Conservation (phyloP, 2,329 filamentous ascomycete genomes). For the Septoria linicola region DNA sequence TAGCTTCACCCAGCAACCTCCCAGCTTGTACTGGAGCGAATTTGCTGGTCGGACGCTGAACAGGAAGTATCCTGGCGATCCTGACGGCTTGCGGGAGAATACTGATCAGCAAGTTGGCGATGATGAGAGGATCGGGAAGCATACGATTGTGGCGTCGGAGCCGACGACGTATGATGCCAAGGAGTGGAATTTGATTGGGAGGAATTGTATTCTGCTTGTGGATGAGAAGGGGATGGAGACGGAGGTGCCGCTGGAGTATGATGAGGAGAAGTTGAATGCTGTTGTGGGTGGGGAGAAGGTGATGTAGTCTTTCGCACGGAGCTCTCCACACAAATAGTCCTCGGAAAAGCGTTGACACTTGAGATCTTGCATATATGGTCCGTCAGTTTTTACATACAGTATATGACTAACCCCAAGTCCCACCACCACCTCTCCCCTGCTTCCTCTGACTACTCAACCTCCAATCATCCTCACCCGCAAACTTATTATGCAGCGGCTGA, state of each 20-base stretch:
- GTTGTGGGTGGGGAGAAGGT: conserved; percentile 10
- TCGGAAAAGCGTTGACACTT: too few species aligned
- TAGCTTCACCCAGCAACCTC: conserved; percentile 51
- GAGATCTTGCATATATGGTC: too few species aligned
- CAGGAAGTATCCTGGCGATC: conserved; percentile 51
- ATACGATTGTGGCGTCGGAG: conserved; percentile 55
- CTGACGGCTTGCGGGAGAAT: conserved; percentile 42
- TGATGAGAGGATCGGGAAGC: conserved; percentile 45
- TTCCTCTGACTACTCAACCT: conserved; percentile 82
- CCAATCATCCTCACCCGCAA: conserved; percentile 92
- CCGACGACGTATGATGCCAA: conserved; percentile 53
- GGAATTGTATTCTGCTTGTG: conserved; percentile 38
- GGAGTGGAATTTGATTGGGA: conserved; percentile 52
- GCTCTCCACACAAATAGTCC: too few species aligned
- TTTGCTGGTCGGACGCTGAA: conserved; percentile 55
- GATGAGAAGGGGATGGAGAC: conserved; percentile 35
- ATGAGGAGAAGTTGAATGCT: conserved; percentile 41
- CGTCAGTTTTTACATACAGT: too few species aligned
- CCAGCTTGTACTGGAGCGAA: conserved; percentile 47
- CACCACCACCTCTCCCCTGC: conserved; percentile 81
- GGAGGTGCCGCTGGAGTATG: conserved; percentile 40
- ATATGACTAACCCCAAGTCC: conserved; percentile 77
- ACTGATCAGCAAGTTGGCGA: conserved; percentile 34
- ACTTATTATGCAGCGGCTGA: conserved; percentile 91
- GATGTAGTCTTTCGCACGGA: background rate